These are phyloP conservation scores for Amanita fuliginea DNA, from an alignment of 768 basidiomycete species.

Conservation along the genomic window DNA sequence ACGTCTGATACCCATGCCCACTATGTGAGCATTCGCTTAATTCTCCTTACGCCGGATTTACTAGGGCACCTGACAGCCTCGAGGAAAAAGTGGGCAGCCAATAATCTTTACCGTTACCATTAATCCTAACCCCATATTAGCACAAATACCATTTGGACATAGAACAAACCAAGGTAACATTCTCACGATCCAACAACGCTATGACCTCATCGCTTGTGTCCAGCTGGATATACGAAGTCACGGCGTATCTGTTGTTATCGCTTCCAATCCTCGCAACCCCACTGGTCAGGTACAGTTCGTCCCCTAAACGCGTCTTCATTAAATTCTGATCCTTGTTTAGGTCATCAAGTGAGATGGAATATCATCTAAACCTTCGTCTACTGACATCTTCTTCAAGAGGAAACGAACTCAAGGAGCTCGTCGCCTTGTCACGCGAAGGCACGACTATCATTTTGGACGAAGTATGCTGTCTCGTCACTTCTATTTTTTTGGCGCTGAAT, in stretches of 20 bases:
- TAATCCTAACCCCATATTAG: conserved; percentile 19
- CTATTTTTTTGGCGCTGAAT: not conserved
- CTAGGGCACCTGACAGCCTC: conserved; percentile 20
- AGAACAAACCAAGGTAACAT: conserved; percentile 57
- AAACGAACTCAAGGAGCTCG: conserved; percentile 72
- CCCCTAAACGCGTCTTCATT: not conserved
- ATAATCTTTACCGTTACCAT: not conserved
- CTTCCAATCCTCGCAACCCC: conserved; percentile 94
- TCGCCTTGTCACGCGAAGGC: conserved; percentile 58
- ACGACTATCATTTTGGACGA: conserved; percentile 83
- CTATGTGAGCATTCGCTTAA: conserved; percentile 43
- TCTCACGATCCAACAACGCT: not conserved
- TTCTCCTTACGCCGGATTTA: not conserved
- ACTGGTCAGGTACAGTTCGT: conserved; percentile 66
- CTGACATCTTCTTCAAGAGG: conserved; percentile 33
- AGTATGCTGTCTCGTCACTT: conserved; percentile 23
- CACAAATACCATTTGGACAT: conserved; percentile 69
- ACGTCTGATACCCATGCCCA: conserved; percentile 84
- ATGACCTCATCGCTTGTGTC: conserved; percentile 20
- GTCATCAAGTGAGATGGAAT: conserved; percentile 35
- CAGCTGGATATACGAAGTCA: conserved; percentile 75
- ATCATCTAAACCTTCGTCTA: not conserved
- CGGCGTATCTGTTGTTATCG: conserved; percentile 75
- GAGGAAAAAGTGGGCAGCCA: conserved; percentile 22
- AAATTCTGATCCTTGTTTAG: conserved; percentile 14